phyloP scores from a whole-genome alignment of 1,139 yeast species.

The Meyerozyma carpophila region DNA sequence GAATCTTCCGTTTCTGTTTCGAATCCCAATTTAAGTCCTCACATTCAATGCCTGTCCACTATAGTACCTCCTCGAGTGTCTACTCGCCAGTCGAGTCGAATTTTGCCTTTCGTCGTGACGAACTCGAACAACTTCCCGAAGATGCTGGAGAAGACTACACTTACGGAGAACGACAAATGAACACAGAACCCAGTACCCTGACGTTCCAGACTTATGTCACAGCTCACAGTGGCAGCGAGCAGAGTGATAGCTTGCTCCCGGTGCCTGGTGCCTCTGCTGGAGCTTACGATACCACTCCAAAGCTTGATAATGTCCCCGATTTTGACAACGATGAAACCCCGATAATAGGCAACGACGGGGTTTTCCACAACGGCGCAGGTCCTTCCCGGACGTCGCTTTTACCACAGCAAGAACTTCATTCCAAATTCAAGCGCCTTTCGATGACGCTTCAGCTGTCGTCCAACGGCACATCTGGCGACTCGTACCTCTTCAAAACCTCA shows the following conservation, averaged over 20 bases:
- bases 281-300: conserved; percentile 6
- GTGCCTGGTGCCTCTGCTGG: not conserved
- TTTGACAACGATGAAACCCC: conserved; percentile 30
- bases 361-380: not conserved
- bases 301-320: conserved; percentile 4
- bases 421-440: conserved; percentile 37
- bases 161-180: conserved; percentile 4
- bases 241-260: conserved; percentile 4
- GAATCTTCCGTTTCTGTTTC: too few species aligned
- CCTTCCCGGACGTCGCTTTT: conserved; percentile 11
- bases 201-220: conserved; percentile 24
- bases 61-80: conserved; percentile 30
- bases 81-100: conserved; percentile 24
- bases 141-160: conserved; percentile 9
- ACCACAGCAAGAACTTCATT: conserved; percentile 33
- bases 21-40: too few species aligned
- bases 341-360: conserved; percentile 11
- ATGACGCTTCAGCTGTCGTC: conserved; percentile 31
- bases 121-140: conserved; percentile 12
- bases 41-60: conserved; percentile 10
- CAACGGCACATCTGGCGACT: conserved; percentile 31
- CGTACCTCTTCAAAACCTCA: conserved; percentile 35
- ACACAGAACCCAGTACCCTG: conserved; percentile 19
- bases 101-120: conserved; percentile 8
- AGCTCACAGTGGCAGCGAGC: conserved; percentile 14